Evolutionary conservation across 768 basidiomycete genomes (phyloP).

Genomic region (Pisolithus tinctorius): DNA sequence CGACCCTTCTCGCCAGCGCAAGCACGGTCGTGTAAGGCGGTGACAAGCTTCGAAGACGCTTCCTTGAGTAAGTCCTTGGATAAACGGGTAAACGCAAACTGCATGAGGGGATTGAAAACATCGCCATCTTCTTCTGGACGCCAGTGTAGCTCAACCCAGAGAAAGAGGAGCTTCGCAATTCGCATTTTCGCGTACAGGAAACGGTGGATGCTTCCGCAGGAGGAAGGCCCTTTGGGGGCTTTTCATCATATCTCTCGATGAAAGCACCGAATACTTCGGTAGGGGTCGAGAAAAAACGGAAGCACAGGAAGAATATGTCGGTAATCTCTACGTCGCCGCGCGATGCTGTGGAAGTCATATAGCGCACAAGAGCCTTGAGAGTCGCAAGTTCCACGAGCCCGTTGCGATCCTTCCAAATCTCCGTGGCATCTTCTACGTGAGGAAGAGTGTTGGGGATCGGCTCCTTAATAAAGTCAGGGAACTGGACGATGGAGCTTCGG

Average conservation of each 20-base stretch:
- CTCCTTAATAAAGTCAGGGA: conserved; percentile 21
- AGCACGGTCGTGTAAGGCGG: conserved; percentile 24
- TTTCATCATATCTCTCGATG: conserved; percentile 44
- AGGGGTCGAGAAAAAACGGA: conserved; percentile 60
- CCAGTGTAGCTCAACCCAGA: conserved; percentile 76
- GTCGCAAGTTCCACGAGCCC: conserved; percentile 29
- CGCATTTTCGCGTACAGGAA: conserved; percentile 47
- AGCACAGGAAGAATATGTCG: conserved; percentile 61
- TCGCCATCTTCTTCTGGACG: conserved; percentile 40
- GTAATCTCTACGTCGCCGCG: conserved; percentile 37
- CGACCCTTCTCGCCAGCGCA: conserved; percentile 14
- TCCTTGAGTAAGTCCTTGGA: conserved; percentile 22
- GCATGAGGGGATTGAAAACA: conserved; percentile 24
- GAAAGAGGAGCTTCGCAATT: conserved; percentile 53
- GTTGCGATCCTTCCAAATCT: conserved; percentile 22
- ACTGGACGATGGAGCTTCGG: conserved; percentile 22
- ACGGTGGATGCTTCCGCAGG: conserved; percentile 33
- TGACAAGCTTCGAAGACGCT: conserved; percentile 22
- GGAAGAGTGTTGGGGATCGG: conserved; percentile 23
- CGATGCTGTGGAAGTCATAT: conserved; percentile 38
- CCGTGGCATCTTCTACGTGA: conserved; percentile 23
- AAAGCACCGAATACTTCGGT: conserved; percentile 37
- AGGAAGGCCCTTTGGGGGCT: conserved; percentile 8
- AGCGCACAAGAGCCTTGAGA: conserved; percentile 36
- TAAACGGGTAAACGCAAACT: conserved; percentile 28